These are phyloP conservation scores for Didymella arachidicola DNA, from an alignment of 2,329 filamentous ascomycete species.

Conservation along the genomic window DNA sequence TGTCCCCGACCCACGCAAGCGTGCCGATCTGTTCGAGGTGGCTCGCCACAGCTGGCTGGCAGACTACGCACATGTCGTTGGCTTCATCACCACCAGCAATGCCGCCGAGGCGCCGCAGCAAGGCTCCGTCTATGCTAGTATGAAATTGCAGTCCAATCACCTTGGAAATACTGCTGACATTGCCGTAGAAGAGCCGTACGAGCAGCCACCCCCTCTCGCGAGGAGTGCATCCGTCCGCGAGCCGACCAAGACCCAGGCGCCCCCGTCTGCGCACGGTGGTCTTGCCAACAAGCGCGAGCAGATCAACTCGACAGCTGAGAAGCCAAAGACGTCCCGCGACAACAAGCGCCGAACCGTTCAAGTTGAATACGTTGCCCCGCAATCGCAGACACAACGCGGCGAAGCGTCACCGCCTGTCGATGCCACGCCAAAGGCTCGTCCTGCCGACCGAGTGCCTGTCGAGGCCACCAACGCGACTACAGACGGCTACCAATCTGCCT, in stretches of 20 bases:
- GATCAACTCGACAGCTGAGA: slow-evolving; percentile 70
- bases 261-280: slow-evolving; percentile 61
- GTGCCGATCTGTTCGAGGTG: slow-evolving; percentile 96
- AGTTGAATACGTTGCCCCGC: slow-evolving; percentile 94
- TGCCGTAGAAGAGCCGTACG: slow-evolving; percentile 59
- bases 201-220: slow-evolving; percentile 71
- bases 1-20: slow-evolving; percentile 91
- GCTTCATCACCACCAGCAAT: slow-evolving; percentile 95
- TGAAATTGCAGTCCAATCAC: not conserved
- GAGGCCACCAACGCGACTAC: slow-evolving; percentile 48
- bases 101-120: slow-evolving; percentile 76
- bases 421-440: slow-evolving; percentile 57
- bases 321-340: slow-evolving; percentile 74
- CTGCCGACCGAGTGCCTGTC: slow-evolving; percentile 59
- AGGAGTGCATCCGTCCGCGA: slow-evolving; percentile 94
- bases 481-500: slow-evolving; percentile 48
- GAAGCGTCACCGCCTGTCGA: slow-evolving; percentile 53
- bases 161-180: slow-evolving; percentile 15
- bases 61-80: slow-evolving; percentile 95
- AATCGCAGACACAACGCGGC: slow-evolving; percentile 82
- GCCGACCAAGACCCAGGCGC: slow-evolving; percentile 70
- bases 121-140: slow-evolving; percentile 70
- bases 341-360: slow-evolving; percentile 94
- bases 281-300: slow-evolving; percentile 77
- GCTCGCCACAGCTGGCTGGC: slow-evolving; percentile 97